Conservation (phyloP, 768 basidiomycete species). For the Hericium coralloides region DNA sequence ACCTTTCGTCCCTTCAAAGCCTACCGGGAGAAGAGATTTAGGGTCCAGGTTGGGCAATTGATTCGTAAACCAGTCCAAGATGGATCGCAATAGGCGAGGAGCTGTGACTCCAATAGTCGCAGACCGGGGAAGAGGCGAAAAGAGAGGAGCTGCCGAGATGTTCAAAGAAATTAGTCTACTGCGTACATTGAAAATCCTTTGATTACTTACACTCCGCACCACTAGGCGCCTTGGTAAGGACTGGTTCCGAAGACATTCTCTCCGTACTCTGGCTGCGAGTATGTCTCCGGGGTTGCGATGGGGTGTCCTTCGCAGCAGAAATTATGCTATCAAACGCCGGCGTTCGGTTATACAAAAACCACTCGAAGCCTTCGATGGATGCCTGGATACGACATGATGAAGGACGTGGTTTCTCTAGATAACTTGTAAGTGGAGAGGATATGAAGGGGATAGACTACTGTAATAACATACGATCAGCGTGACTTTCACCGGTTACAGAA, state of each 20-base stretch:
- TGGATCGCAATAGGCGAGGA: slow-evolving; percentile 30
- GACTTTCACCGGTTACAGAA: slow-evolving; percentile 36
- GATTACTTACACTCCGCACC: slow-evolving; percentile 18
- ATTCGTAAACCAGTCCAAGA: slow-evolving; percentile 40
- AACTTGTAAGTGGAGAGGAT: slow-evolving; percentile 21
- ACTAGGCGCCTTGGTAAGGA: slow-evolving; percentile 20
- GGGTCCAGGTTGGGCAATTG: slow-evolving; percentile 69
- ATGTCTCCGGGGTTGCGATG: slow-evolving; percentile 1
- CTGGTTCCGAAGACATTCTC: slow-evolving; percentile 13
- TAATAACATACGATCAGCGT: slow-evolving; percentile 29
- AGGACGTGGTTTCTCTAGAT: slow-evolving; percentile 25
- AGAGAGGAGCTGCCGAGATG: background rate
- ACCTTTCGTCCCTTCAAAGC: slow-evolving; percentile 69
- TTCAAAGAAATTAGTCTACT: background rate
- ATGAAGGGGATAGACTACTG: background rate
- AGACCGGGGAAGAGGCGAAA: background rate
- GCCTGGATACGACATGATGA: slow-evolving; percentile 72
- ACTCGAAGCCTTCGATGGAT: slow-evolving; percentile 79
- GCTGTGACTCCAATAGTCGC: background rate
- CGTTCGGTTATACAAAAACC: slow-evolving; percentile 88
- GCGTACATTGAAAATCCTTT: background rate
- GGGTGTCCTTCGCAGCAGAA: slow-evolving; percentile 53
- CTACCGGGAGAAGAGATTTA: slow-evolving; percentile 80
- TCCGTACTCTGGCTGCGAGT: slow-evolving; percentile 14
- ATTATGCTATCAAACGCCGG: slow-evolving; percentile 84